Evolutionary conservation across 768 basidiomycete genomes (phyloP), one percentile per base, ranked within the genome.

Genomic region (Mycena metata): DNA sequence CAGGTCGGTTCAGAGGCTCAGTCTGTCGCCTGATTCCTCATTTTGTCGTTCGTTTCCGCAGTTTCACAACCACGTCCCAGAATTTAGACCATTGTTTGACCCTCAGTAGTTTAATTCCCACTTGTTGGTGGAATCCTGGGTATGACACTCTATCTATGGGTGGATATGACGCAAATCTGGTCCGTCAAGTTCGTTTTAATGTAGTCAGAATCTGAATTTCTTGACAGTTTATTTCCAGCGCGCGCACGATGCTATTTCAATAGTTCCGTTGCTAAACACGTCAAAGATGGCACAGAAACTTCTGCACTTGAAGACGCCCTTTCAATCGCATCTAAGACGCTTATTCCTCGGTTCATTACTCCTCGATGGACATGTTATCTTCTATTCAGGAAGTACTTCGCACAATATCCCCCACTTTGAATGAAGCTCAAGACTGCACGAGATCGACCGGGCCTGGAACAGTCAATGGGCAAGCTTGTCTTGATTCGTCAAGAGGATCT

Each of bases 401-500:
- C 21, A 2, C 16, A 2, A 17, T 15, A 39, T 39, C n/a, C 11
- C 12, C 12, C 12, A 36, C 36, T 3, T 45, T 41, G 46, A n/a
- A n/a, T 10, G 52, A 46, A n/a, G 17, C 43, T 58, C n/a, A 58
- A 58, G 43, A 42, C 57, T 56, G 21, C 54, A 56, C 12, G 57
- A 58, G 19, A 58, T 58, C 45, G 57, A 58, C 43, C 42, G 24
- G n/a, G 57, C 57, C 1, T 58, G 57, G 43, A 58, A 58, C 57
- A 58, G 21, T 30, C 45, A 16, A 58, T 58, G 57, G 57, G 57
- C 13, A 46, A 26, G 11, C 57, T 58, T 21, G 57, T 58, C 19
- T 24, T 58, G 43, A 35, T 26, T n/a, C 57, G 57, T 24, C 46
- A 39, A 36, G 46, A 47, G 23, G 45, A 49, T 21, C 46, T 49